Evolutionary conservation across 345 rosid species (phyloP), one percentile per base, ranked within the genome.

Genomic region (Brassica rapa): DNA sequence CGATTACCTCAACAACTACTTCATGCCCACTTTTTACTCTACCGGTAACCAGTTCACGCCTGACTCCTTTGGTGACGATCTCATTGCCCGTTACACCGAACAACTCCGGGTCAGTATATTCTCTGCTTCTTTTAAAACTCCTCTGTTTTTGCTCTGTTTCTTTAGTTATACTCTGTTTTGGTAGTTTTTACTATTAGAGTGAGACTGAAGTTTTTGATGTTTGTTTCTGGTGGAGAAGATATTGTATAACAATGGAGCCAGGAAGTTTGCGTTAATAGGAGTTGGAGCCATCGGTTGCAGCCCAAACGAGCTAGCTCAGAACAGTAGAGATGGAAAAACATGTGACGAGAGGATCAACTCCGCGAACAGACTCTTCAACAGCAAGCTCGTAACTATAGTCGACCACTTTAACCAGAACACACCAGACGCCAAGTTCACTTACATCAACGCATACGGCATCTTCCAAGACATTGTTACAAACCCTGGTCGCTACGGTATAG

Each of bases 1-100:
- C 72, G 98, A 94, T 68, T 94, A 94, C 74, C 93, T 94, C 59
- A 94, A 94, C 82, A 94, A 94, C 81, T 94, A 94, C 82, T 94
- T 92, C 90, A 89, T 88, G 95, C 97, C 98, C 0, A 80, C 74
- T 1, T 74, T 69, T 62, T 94, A 94, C 87, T 79, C 89, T 60
- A 79, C 86, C 5, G 39, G 87, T 71, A 82, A 75, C 62, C 92
- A 80, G 51, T 94, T 77, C 81, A 72, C 87, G 0, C 89, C 97
- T 0, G 91, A 87, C 2, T 86, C 86, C 14, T 94, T 74, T 5
- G 84, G 95, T 0, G 82, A 85, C 53, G 80, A 74, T 71, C 97
- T 94, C 35, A 79, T 87, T 72, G 82, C 81, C 21, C 84, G 84
- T 5, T 94, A 94, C 69, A 80, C 93, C 59, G 74, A 80, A 1